Evolutionary conservation across 2,329 filamentous ascomycete genomes (phyloP), one percentile per base, ranked within the genome.

Genomic region (Dactylellina drechsleri): DNA sequence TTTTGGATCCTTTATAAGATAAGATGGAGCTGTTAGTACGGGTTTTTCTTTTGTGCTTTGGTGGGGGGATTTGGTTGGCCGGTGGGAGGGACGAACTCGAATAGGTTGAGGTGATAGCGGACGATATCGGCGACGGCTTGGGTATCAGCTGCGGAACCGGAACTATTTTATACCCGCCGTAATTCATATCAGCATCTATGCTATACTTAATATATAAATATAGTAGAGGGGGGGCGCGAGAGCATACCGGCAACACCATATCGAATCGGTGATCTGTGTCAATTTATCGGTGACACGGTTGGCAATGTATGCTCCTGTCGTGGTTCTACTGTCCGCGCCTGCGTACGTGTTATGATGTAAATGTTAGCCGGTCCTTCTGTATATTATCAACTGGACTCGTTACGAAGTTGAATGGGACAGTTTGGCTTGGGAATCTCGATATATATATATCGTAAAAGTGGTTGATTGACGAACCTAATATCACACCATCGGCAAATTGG

Each of bases 251-350:
- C 95, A 99, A 86, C 95, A 99, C 95, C 95, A 99, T 84, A 99
- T 98, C 73, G 94, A 98, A 83, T 99, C 95, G 85, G 96, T 92
- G 76, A 99, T 94, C 86, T 93, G 91, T 80, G 95, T 99, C 82
- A 99, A 89, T 87, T 99, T 99, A 87, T 99, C 95, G 78, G 95
- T 99, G 78, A 99, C 95, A 86, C 95, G 91, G 84, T 99, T 99
- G 80, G 95, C 95, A 82, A 99, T 98, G 87, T 98, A 99, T 80
- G 94, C 90, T 80, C 95, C 95, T 66, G 94, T 99, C 54, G 95
- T 99, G 78, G 95, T 99, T 85, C 95, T 90, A 81, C 93, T 97
- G 84, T 99, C 95, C 80, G 95, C 95, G 78, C 95, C 92, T 89
- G 56, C n/a, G 31, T 23, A 23, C 2, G 23, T 23, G 23, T 23